These are phyloP conservation scores for Berberis vulgaris DNA, from an alignment of 164 flowering plant genomes.

Conservation along the genomic window DNA sequence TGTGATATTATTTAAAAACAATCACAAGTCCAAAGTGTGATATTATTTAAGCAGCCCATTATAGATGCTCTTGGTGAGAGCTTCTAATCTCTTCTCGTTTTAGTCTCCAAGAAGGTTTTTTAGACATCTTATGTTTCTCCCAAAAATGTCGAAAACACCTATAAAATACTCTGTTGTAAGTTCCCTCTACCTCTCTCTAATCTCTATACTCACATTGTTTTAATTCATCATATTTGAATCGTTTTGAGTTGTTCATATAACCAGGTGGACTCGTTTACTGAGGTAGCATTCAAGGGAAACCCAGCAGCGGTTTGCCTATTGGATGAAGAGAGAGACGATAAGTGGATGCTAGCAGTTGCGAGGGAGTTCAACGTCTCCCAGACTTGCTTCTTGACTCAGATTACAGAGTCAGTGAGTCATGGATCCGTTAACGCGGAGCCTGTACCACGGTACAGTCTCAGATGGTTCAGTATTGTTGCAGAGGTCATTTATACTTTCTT, in stretches of 20 bases:
- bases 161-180: constrained; percentile 51
- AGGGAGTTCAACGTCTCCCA: constrained; percentile 60
- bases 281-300: constrained; percentile 68
- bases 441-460: constrained; percentile 46
- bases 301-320: constrained; percentile 83
- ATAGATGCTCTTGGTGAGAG: no score
- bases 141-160: constrained; percentile 28
- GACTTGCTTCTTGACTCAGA: constrained; percentile 54
- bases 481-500: constrained; percentile 35
- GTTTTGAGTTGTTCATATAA: not conserved
- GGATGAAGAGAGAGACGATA: constrained; percentile 57
- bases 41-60: no score
- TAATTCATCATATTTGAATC: not conserved
- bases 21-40: no score
- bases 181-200: not conserved
- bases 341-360: constrained; percentile 66
- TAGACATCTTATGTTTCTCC: no score
- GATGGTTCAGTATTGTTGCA: constrained; percentile 80
- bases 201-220: not conserved
- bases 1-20: no score
- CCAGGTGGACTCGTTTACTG: constrained; percentile 87
- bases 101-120: no score
- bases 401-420: constrained; percentile 5
- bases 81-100: no score
- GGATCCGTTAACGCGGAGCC: not conserved